These are phyloP conservation scores for Elymus sibiricus DNA, from an alignment of 176 grass and related monocot species.

Conservation along the genomic window DNA sequence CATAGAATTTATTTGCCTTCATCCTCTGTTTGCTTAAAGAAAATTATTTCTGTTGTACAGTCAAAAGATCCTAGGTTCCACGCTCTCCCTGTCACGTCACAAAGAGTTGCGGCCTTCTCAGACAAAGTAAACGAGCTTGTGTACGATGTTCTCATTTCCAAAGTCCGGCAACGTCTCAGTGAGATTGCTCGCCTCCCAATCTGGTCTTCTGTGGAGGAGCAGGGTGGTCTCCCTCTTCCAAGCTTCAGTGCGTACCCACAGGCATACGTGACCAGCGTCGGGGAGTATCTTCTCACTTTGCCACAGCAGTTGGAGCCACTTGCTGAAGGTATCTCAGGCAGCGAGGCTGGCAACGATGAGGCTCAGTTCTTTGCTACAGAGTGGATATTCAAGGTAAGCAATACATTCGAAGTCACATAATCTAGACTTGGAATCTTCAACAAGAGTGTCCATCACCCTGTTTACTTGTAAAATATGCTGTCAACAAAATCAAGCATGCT, in stretches of 20 bases:
- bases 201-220: slow-evolving; percentile 90
- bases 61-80: slow-evolving; percentile 96
- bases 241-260: slow-evolving; percentile 98
- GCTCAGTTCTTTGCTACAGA: slow-evolving; percentile 96
- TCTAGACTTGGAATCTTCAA: not conserved
- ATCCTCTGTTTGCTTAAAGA: slow-evolving; percentile 26
- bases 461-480: not conserved
- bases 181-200: slow-evolving; percentile 79
- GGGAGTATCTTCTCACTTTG: slow-evolving; percentile 97
- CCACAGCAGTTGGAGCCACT: slow-evolving; percentile 94
- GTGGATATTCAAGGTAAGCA: slow-evolving; percentile 99
- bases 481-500: not conserved
- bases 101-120: slow-evolving; percentile 80
- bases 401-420: not conserved
- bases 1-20: not conserved
- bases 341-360: slow-evolving; percentile 70
- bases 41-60: slow-evolving; percentile 47
- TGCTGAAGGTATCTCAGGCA: slow-evolving; percentile 74
- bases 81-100: slow-evolving; percentile 81
- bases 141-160: slow-evolving; percentile 92
- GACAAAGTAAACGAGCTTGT: slow-evolving; percentile 97
- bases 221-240: slow-evolving; percentile 80
- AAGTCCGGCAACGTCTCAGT: slow-evolving; percentile 69
- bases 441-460: not conserved
- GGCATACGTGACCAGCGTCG: slow-evolving; percentile 83